phyloP scores from a whole-genome alignment of 2,329 filamentous ascomycete genomes.

The Aurifilum marmelostoma region DNA sequence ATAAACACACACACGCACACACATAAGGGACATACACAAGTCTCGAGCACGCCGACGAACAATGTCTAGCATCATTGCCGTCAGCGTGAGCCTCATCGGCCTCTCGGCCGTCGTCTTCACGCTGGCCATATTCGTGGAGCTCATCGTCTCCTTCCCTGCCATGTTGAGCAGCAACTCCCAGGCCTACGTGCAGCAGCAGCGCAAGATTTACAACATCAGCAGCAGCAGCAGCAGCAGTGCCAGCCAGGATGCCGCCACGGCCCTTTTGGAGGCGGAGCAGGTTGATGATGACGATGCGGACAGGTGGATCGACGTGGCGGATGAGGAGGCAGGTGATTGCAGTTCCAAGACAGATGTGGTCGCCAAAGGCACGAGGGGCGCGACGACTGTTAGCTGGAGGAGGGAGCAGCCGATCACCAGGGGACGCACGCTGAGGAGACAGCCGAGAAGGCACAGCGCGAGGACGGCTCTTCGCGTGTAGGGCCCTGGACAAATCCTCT shows the following conservation, averaged over 20 bases:
- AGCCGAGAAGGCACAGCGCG: constrained; percentile 13
- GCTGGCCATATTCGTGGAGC: constrained; percentile 26
- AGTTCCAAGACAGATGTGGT: neutral
- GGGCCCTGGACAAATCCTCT: neutral
- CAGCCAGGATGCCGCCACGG: neutral
- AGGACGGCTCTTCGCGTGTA: constrained; percentile 21
- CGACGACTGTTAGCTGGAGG: neutral
- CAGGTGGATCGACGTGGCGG: constrained; percentile 23
- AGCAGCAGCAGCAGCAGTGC: constrained; percentile 5
- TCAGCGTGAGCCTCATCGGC: constrained; percentile 28
- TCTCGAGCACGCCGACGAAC: neutral
- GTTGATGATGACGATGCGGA: constrained; percentile 10
- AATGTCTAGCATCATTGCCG: constrained; percentile 29
- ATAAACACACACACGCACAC: neutral
- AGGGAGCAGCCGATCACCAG: constrained; percentile 21
- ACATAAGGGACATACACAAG: neutral
- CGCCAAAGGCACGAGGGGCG: neutral
- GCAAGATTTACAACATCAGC: constrained; percentile 24
- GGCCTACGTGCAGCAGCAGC: constrained; percentile 28
- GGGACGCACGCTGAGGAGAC: constrained; percentile 27
- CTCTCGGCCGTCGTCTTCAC: constrained; percentile 22
- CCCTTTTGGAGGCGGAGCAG: neutral
- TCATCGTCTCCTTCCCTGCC: constrained; percentile 27
- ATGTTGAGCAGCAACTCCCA: constrained; percentile 30
- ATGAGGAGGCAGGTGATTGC: constrained; percentile 17